Conservation (phyloP, 805 yeast genomes). For the Wickerhamiella hasegawae region DNA sequence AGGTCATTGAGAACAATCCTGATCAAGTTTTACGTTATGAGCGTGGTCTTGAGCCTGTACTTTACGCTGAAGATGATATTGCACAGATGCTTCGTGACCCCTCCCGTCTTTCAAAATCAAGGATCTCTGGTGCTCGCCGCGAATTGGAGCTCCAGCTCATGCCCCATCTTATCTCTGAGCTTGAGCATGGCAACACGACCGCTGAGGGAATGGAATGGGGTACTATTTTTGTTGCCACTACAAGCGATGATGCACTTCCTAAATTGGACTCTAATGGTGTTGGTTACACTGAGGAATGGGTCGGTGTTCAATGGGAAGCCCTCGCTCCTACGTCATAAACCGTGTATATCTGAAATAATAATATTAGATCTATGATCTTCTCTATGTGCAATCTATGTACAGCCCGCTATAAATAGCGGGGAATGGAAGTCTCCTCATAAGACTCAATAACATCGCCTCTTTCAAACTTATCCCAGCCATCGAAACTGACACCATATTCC, state of each 20-base stretch:
- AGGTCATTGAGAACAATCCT: conserved; percentile 65
- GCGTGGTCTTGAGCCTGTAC: conserved; percentile 58
- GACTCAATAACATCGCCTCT: conserved; percentile 65
- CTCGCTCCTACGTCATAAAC: too few species aligned
- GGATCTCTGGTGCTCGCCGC: conserved; percentile 33
- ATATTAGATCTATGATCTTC: conserved; percentile 1
- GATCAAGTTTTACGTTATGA: conserved; percentile 78
- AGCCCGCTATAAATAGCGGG: conserved; percentile 32
- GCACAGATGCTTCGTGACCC: conserved; percentile 29
- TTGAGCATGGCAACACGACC: conserved; percentile 39
- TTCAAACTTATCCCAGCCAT: conserved; percentile 45
- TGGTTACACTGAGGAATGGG: conserved; percentile 70
- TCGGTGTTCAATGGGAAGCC: conserved; percentile 75
- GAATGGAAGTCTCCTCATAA: conserved; percentile 46
- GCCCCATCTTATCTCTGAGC: conserved; percentile 81
- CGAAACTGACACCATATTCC: conserved; percentile 79
- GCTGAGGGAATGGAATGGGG: conserved; percentile 95
- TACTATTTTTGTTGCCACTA: conserved; percentile 71
- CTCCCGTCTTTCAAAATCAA: conserved; percentile 42
- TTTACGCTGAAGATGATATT: conserved; percentile 50
- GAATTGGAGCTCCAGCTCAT: conserved; percentile 77
- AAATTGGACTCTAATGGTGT: conserved; percentile 43
- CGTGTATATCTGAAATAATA: too few species aligned
- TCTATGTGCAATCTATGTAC: conserved; percentile 18
- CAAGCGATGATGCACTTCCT: conserved; percentile 44